These are phyloP conservation scores for Mariannaea elegans DNA, from an alignment of 2,329 filamentous ascomycete genomes.

Conservation along the genomic window DNA sequence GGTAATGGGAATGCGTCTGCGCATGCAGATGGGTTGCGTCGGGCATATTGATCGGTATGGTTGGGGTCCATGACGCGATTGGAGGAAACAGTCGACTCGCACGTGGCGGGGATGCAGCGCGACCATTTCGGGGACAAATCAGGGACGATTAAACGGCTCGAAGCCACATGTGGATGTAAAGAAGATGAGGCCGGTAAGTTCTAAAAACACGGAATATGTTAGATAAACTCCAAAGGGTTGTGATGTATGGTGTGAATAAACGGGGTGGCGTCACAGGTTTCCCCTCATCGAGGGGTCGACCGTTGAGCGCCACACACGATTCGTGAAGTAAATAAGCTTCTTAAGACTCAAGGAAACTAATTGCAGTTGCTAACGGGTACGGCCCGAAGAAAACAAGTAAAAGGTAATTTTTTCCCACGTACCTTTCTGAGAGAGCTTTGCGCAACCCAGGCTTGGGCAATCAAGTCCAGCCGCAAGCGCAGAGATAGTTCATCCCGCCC, in stretches of 20 bases:
- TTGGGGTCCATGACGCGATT: slow-evolving; percentile 43
- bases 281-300: slow-evolving; percentile 36
- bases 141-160: slow-evolving; percentile 35
- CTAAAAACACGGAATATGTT: slow-evolving; percentile 32
- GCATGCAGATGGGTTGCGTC: slow-evolving; percentile 32
- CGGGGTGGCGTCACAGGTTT: slow-evolving; percentile 31
- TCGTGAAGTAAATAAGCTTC: slow-evolving; percentile 30
- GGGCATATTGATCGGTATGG: slow-evolving; percentile 44
- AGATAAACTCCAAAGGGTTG: slow-evolving; percentile 33
- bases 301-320: slow-evolving; percentile 37
- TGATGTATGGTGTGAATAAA: slow-evolving; percentile 18
- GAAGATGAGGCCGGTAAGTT: slow-evolving; percentile 21
- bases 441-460: slow-evolving; percentile 46
- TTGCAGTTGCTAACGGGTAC: slow-evolving; percentile 6
- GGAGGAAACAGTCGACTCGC: slow-evolving; percentile 32
- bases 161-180: slow-evolving; percentile 28
- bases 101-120: slow-evolving; percentile 36
- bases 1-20: slow-evolving; percentile 33
- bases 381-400: slow-evolving; percentile 5
- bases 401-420: slow-evolving; percentile 19
- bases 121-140: slow-evolving; percentile 48
- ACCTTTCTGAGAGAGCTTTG: slow-evolving; percentile 35
- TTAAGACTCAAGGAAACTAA: not conserved
- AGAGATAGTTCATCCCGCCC: slow-evolving; percentile 40
- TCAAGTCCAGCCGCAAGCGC: slow-evolving; percentile 41